Conservation (phyloP, 148 eudicot genomes). For the Persicaria maculosa region DNA sequence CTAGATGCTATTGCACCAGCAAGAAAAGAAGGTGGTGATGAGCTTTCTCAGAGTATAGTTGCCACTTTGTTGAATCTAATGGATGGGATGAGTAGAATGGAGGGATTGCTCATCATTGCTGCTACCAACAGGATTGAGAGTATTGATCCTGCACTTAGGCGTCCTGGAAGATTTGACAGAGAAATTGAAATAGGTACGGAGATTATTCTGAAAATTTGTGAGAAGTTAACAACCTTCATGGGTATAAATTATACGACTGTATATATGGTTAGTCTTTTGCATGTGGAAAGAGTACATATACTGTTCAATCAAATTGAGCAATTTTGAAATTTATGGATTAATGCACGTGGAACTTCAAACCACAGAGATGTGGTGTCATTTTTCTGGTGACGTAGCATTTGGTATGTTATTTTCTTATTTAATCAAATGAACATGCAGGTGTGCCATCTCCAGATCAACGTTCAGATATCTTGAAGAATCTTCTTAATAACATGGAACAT, state of each 20-base stretch:
- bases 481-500: conserved; percentile 62
- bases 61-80: conserved; percentile 80
- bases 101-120: conserved; percentile 77
- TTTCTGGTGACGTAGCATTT: not conserved
- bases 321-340: not conserved
- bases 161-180: conserved; percentile 88
- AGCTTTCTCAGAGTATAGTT: conserved; percentile 84
- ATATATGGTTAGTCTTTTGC: not conserved
- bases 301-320: not conserved
- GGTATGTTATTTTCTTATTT: not conserved
- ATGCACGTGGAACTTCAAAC: not conserved
- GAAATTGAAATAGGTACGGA: conserved; percentile 87
- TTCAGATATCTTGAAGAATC: conserved; percentile 55
- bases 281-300: not conserved
- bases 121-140: conserved; percentile 85
- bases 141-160: conserved; percentile 92
- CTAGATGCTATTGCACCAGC: conserved; percentile 98
- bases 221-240: conserved; percentile 1
- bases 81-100: conserved; percentile 73
- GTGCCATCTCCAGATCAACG: conserved; percentile 89
- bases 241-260: not conserved
- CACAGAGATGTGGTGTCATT: not conserved
- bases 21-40: conserved; percentile 87
- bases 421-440: conserved; percentile 40
- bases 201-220: not conserved